Percentiles rank a stretch among this genome's conserved stretches.
Evolutionary conservation across 805 yeast genomes (phyloP).

Genomic region (Saturnispora silvae): DNA sequence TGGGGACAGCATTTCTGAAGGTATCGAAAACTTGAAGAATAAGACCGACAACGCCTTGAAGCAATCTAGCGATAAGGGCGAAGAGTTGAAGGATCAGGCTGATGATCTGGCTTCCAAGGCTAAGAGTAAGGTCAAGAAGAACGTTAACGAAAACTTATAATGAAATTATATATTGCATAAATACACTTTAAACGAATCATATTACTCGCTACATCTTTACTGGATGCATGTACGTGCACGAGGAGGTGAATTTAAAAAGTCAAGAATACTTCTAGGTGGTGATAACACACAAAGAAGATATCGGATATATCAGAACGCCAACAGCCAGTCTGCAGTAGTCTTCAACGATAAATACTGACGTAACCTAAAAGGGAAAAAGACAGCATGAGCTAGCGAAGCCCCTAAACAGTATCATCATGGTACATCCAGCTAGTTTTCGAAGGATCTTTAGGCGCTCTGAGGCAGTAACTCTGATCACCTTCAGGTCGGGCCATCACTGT

Average conservation of each 20-base stretch:
- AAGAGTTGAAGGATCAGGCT: neutral
- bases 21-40: conserved; percentile 7
- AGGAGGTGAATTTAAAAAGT: no score
- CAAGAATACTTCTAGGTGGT: no score
- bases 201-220: no score
- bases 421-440: conserved; percentile 37
- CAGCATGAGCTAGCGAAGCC: no score
- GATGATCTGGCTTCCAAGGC: neutral
- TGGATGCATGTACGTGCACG: no score
- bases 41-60: neutral
- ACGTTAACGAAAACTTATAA: neutral
- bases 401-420: conserved; percentile 45
- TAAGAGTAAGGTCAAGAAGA: conserved; percentile 2
- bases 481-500: conserved; percentile 39
- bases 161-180: neutral
- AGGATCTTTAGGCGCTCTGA: conserved; percentile 50
- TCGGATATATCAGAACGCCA: no score
- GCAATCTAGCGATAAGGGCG: neutral
- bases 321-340: no score
- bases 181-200: no score
- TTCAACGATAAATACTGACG: no score
- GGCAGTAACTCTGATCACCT: conserved; percentile 41
- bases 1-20: conserved; percentile 6
- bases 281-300: no score
- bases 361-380: no score